Conservation (phyloP, 1,284 basidiomycete genomes). For the Ceratobasidium sp. region DNA sequence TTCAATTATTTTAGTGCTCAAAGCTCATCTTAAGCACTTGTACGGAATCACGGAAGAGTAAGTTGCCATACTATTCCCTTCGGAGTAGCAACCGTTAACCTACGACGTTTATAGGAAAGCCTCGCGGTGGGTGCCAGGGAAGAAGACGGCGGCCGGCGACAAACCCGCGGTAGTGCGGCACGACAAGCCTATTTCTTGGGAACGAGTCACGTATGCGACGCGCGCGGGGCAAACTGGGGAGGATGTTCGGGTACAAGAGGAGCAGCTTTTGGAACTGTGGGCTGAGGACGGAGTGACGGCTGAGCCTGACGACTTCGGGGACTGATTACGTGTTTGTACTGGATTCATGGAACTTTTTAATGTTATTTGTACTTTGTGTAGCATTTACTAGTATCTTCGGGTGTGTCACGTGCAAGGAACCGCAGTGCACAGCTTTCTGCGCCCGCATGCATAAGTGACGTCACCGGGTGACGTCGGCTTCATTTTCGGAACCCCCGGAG, state of each 20-base stretch:
- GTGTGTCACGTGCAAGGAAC: background rate
- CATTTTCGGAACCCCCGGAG: background rate
- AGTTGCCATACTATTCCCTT: slow-evolving; percentile 54
- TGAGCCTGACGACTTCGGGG: slow-evolving; percentile 64
- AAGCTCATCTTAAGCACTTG: slow-evolving; percentile 82
- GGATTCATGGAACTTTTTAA: slow-evolving; percentile 17
- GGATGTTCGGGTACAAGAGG: slow-evolving; percentile 71
- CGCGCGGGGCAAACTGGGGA: slow-evolving; percentile 69
- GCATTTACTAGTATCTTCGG: no score
- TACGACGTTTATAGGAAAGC: slow-evolving; percentile 75
- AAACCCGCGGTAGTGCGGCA: slow-evolving; percentile 76
- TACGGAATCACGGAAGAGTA: slow-evolving; percentile 92
- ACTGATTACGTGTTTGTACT: slow-evolving; percentile 7
- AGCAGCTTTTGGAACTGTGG: slow-evolving; percentile 83
- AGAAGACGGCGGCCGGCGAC: slow-evolving; percentile 89
- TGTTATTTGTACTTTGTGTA: slow-evolving; percentile 8
- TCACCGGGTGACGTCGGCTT: background rate
- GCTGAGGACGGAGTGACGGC: slow-evolving; percentile 81
- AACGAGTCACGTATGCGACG: slow-evolving; percentile 75
- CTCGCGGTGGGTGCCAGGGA: slow-evolving; percentile 83
- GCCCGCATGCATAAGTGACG: background rate
- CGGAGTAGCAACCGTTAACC: slow-evolving; percentile 29
- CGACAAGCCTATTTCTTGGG: slow-evolving; percentile 76
- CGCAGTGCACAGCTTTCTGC: background rate
- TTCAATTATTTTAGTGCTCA: slow-evolving; percentile 85